Base-by-base conservation (phyloP, 257 asterid species). In the Eustoma russellianum region DNA sequence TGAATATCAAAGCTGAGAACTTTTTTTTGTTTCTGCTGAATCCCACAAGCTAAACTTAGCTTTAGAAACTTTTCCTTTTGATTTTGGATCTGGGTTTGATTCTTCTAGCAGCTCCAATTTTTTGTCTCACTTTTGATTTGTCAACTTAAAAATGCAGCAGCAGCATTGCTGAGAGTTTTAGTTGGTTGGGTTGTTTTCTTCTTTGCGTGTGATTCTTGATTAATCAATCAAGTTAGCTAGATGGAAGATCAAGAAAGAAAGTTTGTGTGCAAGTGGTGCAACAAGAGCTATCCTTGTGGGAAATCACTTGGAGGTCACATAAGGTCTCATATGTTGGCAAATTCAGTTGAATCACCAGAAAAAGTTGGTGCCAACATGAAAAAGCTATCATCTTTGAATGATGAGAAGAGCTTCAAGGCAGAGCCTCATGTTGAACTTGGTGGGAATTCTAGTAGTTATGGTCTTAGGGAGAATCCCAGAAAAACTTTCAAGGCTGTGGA, bases 231-330 rank as follows among this genome's bases (percentile, higher is more conserved):
- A 41, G 24, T 40, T 54, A 7, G 13, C n/a, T 5, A 9, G 17
- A 40, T 65, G 66, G 75, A 65, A 24, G 61, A 55, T 50, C 70
- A 59, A 34, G 76, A 65, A 43, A 46, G 33, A 50, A 60, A 51
- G 55, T 59, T 55, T 38, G 66, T 69, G 34, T 69, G 74, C 69
- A 69, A 69, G 74, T 56, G 74, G 62, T 82, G 95, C 67, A 51
- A 71, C 69, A 85, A 75, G 74, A 92, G 61, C 60, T 88, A 48
- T 71, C 74, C 85, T 16, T 82, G 90, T 70, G 95, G 97, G 70
- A 91, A 85, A 70, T 80, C 98, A 46, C 66, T 87, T 0, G 95
- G 93, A 19, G 98, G 90, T 7, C 95, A 87, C 76, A 84, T 84
- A 71, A 80, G 88, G 82, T 82, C 98, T 68, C 98, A 91, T 53